Base-by-base conservation (phyloP, 1,284 basidiomycete species). In the Agaricales sp. region DNA sequence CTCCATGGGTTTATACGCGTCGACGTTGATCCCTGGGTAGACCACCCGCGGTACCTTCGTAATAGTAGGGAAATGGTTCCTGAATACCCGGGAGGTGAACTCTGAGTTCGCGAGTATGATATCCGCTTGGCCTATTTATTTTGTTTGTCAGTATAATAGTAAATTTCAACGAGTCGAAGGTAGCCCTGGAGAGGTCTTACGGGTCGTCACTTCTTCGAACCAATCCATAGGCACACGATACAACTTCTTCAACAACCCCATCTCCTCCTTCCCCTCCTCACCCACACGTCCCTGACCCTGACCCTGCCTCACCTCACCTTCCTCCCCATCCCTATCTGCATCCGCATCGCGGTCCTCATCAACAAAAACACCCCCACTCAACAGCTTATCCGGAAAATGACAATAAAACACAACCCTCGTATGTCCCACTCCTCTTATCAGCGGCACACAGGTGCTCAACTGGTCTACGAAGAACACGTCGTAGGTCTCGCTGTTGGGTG, bases 401-500 rank as follows among this genome's bases (percentile, higher is more conserved):
- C 93, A 96, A 65, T 99, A 99, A 67, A 97, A 99, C 14, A 99
- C 81, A 20, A 96, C 87, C 1, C 90, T 80, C 8, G 80, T 89
- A 11, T 73, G 71, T 2, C 74, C 77, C 8, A 89, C 61, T 47
- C 73, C 63, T 12, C 89, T 77, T 1, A 99, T 71, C 53, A 95
- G 70, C 0, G 95, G 95, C 16, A 98, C 75, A 52, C 87, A 92
- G 1, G 92, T 91, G 1, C 91, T 91, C 18, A 98, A 80, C 63
- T 98, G 95, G 67, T 99, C 96, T 14, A 98, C 86, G 52, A 99
- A 84, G 69, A 86, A 94, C 22, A 97, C 80, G 61, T 99, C 95
- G 61, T 85, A 84, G 23, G 64, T 59, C 1, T 71, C 66, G 2
- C 71, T 63, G 18, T 63, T 59, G 2, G 66, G 64, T 19, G 59